Base-by-base conservation (phyloP, 2,329 filamentous ascomycete genomes). In the Neonectria faginata region DNA sequence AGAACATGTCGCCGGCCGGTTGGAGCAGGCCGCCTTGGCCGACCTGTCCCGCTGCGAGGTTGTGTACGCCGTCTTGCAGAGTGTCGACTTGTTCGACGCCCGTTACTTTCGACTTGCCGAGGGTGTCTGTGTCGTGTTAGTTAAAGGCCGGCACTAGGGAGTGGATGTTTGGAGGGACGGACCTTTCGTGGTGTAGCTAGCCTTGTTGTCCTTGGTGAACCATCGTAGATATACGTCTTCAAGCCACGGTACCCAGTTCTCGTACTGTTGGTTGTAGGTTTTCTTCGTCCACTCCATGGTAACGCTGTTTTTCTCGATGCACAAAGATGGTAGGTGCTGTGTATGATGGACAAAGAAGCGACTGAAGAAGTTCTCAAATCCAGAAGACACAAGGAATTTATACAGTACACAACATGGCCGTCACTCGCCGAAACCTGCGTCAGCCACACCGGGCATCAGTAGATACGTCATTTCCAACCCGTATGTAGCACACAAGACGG, bases 201-300 rank as follows among this genome's bases (percentile, higher is more conserved):
- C 86, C 79, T 93, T 92, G 84, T 93, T 93, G 75, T 92, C 90
- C 67, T 89, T 90, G 72, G 89, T 91, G 78, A 92, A 92, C 83
- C 87, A 92, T 57, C 84, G 83, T 29, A 93, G 84, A 76, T 92
- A 92, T 64, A 88, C 78, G 76, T 93, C 91, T 78, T 93, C 91
- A 61, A 92, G 81, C 91, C 91, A 93, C 1, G 91, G 91, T 76
- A 92, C 85, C 91, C 91, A 93, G 72, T 80, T 84, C 75, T 93
- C 90, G 79, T 93, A 92, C 77, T 92, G 88, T 59, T 86, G 79
- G 80, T 91, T 89, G 83, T 92, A 93, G 55, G 85, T 88, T 61
- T 88, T 78, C 75, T 85, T 87, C 65, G 84, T 77, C 85, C 85
- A 89, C 72, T 90, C 87, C 76, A 83, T 82, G 63, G 12, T 70